phyloP scores from a whole-genome alignment of 495 filamentous ascomycete species.

The Podospora pseudoanserina region DNA sequence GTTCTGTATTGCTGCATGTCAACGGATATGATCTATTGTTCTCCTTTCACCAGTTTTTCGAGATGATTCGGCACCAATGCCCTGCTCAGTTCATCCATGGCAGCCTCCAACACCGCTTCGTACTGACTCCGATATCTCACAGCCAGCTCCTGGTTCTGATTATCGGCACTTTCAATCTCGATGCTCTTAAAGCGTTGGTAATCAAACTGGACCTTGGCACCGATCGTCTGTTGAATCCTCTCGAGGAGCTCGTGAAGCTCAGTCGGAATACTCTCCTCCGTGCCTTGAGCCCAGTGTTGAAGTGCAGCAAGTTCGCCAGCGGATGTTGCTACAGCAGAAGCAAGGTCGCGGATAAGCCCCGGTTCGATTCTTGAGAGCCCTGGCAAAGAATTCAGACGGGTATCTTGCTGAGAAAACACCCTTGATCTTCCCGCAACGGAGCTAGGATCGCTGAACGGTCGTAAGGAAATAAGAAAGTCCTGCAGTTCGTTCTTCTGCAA shows the following conservation, averaged over 20 bases:
- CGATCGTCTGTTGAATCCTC: conserved; percentile 23
- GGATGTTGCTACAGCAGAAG: conserved; percentile 19
- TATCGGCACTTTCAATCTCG: conserved; percentile 29
- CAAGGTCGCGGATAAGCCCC: conserved; percentile 37
- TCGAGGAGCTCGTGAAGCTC: conserved; percentile 20
- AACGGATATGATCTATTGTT: not conserved
- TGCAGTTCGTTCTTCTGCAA: conserved; percentile 16
- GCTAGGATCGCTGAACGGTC: conserved; percentile 35
- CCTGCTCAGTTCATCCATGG: conserved; percentile 12
- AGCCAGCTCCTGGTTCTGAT: conserved; percentile 42
- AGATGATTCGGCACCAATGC: not conserved
- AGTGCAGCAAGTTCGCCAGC: conserved; percentile 15
- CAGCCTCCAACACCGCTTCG: conserved; percentile 33
- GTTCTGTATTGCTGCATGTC: not conserved
- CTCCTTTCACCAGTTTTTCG: not conserved
- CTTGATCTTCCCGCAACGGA: conserved; percentile 35
- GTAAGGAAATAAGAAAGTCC: conserved; percentile 42
- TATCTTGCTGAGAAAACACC: conserved; percentile 16
- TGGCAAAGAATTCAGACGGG: conserved; percentile 27
- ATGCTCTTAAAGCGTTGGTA: conserved; percentile 31
- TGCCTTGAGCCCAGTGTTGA: not conserved
- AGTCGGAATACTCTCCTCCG: not conserved
- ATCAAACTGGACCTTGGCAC: conserved; percentile 30
- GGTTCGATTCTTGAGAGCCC: conserved; percentile 42
- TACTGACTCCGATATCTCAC: conserved; percentile 41